Evolutionary conservation across 129 eudicot species (phyloP), one percentile per base, ranked within the genome.

Genomic region (Flaveria robusta): DNA sequence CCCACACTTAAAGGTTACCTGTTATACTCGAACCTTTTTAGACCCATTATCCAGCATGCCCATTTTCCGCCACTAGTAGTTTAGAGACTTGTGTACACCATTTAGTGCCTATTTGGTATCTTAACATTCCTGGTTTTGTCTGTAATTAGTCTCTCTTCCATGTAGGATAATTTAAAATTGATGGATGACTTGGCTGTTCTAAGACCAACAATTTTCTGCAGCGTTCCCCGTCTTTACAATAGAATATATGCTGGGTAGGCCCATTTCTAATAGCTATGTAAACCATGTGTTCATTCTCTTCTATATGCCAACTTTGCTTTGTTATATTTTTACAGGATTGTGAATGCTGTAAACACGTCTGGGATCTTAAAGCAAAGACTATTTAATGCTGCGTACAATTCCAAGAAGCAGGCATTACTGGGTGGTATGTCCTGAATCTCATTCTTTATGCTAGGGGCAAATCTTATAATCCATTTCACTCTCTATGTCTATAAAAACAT

Each of bases 191-290:
- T 94, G 85, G 89, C 89, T 70, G 87, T 86, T 54, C 78, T 94
- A 42, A 87, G 97, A 82, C 98, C 98, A 79, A 94, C 98, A 71
- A 69, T 94, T 43, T 94, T 94, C 82, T 78, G 89, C 79, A 91
- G 98, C 58, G 98, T 94, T 79, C 98, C 98, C 77, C 98, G 98
- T 54, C 88, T 94, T 39, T 91, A 87, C 83, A 94, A 94, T 81
- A 87, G 97, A 91, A 91, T 94, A 69, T 94, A 94, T 89, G 91
- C 97, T 37, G 97, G 98, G 98, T 91, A 88, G 26, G 52, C 19
- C 52, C 45, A 37, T 63, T 47, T 46, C 5, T 45, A 55, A 49
- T 60, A 77, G 42, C 42, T 81, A 49, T n/a, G 62, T 14, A 79
- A 49, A 81, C 51, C 47, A 29, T 29, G 31, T 75, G 43, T 60